A percentile compares a stretch with the other conserved stretches of the same genome.
phyloP scores from a whole-genome alignment of 768 basidiomycete species.

The Lactarius sanguifluus region DNA sequence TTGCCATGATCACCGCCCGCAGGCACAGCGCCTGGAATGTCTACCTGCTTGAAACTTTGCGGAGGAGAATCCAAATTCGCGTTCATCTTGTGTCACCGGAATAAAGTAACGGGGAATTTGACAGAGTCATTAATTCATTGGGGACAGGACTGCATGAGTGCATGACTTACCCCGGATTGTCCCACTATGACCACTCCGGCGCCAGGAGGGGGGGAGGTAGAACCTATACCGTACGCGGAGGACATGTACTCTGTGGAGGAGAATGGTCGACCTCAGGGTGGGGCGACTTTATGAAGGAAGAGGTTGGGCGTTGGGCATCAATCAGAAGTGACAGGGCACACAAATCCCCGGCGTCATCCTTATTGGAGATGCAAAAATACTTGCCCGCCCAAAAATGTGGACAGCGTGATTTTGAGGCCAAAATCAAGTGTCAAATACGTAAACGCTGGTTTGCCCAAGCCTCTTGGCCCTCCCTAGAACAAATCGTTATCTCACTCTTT shows the following conservation, averaged over 20 bases:
- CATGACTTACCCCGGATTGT: background rate
- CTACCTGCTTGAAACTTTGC: background rate
- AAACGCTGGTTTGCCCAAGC: too few relatives aligned
- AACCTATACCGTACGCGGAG: background rate
- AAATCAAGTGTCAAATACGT: too few relatives aligned
- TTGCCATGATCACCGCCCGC: background rate
- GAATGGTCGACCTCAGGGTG: background rate
- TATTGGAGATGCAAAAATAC: too few relatives aligned
- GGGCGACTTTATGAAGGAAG: background rate
- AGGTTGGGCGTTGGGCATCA: too few relatives aligned
- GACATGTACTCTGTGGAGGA: background rate
- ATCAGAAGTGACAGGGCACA: too few relatives aligned
- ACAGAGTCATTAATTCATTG: background rate
- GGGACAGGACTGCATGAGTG: background rate
- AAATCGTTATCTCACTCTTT: too few relatives aligned
- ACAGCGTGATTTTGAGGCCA: too few relatives aligned
- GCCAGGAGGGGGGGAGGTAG: conserved; percentile 1
- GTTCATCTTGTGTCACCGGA: background rate
- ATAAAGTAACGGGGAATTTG: background rate
- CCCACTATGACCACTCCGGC: background rate
- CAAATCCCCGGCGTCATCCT: too few relatives aligned
- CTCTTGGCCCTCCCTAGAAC: too few relatives aligned
- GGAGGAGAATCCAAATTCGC: background rate
- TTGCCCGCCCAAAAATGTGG: too few relatives aligned
- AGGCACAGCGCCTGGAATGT: background rate